Evolutionary conservation across 164 flowering plant species (phyloP).

Genomic region (Macadamia integrifolia): DNA sequence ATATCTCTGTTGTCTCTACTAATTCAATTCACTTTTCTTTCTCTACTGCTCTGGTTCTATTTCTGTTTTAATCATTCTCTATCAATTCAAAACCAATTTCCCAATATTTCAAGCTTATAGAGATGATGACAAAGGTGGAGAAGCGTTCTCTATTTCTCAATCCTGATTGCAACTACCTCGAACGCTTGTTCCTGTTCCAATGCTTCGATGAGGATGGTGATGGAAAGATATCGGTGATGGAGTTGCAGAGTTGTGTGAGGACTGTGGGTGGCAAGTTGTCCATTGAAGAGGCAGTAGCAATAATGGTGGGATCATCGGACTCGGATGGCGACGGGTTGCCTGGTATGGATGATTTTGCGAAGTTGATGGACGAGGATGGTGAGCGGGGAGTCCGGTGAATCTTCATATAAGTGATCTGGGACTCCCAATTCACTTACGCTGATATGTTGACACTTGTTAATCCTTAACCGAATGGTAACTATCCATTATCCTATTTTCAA

Average conservation of each 20-base stretch:
- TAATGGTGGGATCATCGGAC: not conserved
- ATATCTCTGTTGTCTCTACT: not conserved
- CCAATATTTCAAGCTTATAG: too few species aligned
- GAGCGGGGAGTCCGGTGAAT: not conserved
- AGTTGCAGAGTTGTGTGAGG: not conserved
- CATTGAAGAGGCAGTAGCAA: not conserved
- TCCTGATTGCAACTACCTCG: not conserved
- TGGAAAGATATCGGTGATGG: not conserved
- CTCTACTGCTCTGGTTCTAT: too few species aligned
- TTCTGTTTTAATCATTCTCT: too few species aligned
- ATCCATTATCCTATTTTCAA: too few species aligned
- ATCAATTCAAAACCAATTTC: too few species aligned
- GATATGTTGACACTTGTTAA: too few species aligned
- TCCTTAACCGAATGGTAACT: too few species aligned
- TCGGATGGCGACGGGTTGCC: not conserved
- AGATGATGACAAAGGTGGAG: too few species aligned
- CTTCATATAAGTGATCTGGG: too few species aligned
- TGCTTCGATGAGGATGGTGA: not conserved
- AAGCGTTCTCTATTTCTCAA: too few species aligned
- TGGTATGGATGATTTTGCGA: not conserved
- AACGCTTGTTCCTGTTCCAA: not conserved
- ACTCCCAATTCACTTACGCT: too few species aligned
- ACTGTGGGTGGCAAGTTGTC: not conserved
- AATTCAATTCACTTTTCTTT: too few species aligned
- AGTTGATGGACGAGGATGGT: not conserved